A percentile compares a stretch with the other conserved stretches of the same genome.
Conservation (phyloP, 352 stramenopile genomes). For the Globisporangium megalacanthum region DNA sequence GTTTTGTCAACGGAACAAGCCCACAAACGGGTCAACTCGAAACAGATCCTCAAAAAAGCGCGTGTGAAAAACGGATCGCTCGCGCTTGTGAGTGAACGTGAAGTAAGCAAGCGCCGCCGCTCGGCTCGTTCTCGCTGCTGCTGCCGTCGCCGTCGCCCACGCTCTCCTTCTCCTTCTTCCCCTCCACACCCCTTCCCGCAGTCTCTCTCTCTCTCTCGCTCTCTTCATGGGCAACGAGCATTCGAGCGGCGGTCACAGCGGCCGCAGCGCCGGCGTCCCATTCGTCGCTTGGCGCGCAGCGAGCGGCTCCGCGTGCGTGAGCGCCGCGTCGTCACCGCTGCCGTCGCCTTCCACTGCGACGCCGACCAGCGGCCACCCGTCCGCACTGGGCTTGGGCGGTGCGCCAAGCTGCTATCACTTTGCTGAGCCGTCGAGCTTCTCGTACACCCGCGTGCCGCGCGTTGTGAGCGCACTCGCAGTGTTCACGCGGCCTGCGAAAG, state of each 20-base stretch:
- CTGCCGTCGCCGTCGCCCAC: too few relatives aligned
- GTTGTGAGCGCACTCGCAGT: constrained; percentile 42
- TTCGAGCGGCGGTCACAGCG: constrained; percentile 24
- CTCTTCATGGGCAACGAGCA: constrained; percentile 50
- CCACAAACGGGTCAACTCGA: too few relatives aligned
- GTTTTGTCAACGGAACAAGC: too few relatives aligned
- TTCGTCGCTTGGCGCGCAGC: constrained; percentile 59
- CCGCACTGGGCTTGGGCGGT: constrained; percentile 13
- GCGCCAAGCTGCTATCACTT: constrained; percentile 50
- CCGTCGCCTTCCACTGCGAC: neutral
- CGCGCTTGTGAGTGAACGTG: too few relatives aligned
- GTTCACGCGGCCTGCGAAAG: constrained; percentile 63
- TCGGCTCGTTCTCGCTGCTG: too few relatives aligned
- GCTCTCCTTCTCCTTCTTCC: neutral
- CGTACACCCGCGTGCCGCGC: constrained; percentile 58
- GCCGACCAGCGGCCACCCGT: neutral
- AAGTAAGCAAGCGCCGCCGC: too few relatives aligned
- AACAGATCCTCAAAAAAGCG: too few relatives aligned
- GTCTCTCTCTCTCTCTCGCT: neutral
- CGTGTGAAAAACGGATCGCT: too few relatives aligned
- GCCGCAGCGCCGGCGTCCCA: constrained; percentile 47
- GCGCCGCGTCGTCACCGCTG: neutral
- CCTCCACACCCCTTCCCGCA: neutral
- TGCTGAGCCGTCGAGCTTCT: constrained; percentile 78
- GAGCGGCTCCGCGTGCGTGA: constrained; percentile 2